These are phyloP conservation scores for Artomyces pyxidatus DNA, from an alignment of 768 basidiomycete genomes.

Conservation along the genomic window DNA sequence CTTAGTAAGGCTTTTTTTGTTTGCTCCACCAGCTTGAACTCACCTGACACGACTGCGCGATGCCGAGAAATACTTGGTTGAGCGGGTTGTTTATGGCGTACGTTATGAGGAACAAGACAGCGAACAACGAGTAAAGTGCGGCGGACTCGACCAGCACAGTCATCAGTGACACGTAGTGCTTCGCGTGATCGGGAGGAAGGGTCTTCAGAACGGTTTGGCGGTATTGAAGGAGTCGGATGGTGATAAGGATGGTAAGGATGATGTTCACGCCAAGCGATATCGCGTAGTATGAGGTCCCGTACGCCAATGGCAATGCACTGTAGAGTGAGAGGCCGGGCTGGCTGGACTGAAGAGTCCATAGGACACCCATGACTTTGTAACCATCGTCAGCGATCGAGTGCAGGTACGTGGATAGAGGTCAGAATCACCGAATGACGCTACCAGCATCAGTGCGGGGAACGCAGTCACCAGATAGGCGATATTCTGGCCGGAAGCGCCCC, in stretches of 20 bases:
- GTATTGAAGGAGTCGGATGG: constrained; percentile 15
- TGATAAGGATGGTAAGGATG: constrained; percentile 20
- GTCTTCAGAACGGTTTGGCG: constrained; percentile 8
- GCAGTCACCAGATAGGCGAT: too few species aligned
- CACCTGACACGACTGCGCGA: too few species aligned
- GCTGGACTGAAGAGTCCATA: constrained; percentile 13
- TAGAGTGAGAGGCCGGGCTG: constrained; percentile 17
- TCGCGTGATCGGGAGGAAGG: constrained; percentile 13
- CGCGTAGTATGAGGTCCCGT: constrained; percentile 19
- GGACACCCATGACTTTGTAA: constrained; percentile 14
- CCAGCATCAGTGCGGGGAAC: too few species aligned
- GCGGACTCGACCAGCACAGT: constrained; percentile 22
- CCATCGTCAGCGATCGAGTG: too few species aligned
- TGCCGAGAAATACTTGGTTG: constrained; percentile 18
- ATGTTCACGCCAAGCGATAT: constrained; percentile 20
- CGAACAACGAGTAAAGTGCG: constrained; percentile 20
- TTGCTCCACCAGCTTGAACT: too few species aligned
- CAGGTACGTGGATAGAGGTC: too few species aligned
- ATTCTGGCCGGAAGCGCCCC: too few species aligned
- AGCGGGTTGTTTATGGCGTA: constrained; percentile 18
- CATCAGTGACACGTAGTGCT: constrained; percentile 18
- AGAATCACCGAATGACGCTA: too few species aligned
- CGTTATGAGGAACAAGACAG: constrained; percentile 20
- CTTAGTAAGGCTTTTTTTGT: too few species aligned
- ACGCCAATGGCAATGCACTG: constrained; percentile 13